Evolutionary conservation across 2,329 filamentous ascomycete species (phyloP).

Genomic region (Aspergillus texensis): DNA sequence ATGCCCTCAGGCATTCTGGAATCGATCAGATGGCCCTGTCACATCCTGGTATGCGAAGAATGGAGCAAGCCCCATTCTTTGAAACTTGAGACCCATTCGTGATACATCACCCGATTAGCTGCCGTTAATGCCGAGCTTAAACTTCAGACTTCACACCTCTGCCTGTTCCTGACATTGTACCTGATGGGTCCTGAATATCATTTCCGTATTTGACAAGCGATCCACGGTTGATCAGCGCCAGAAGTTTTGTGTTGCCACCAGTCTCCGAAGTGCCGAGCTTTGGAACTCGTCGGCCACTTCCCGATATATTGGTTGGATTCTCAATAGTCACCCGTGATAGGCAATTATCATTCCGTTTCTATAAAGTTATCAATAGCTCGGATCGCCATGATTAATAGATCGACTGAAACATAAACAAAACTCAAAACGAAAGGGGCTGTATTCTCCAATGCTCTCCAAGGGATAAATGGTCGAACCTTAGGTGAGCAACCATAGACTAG

Average conservation of each 20-base stretch:
- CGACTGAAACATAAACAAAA: background rate
- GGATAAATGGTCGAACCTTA: background rate
- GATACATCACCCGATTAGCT: slow-evolving; percentile 1
- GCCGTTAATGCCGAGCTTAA: slow-evolving; percentile 1
- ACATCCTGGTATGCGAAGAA: slow-evolving; percentile 1
- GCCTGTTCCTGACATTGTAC: slow-evolving; percentile 2
- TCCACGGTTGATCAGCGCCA: background rate
- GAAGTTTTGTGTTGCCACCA: background rate
- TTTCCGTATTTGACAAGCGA: background rate
- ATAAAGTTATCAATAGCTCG: background rate
- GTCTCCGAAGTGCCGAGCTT: background rate
- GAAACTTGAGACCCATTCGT: background rate
- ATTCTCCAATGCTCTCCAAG: background rate
- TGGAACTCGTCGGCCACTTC: background rate
- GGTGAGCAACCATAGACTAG: background rate
- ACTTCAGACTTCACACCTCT: background rate
- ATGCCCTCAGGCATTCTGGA: slow-evolving; percentile 1
- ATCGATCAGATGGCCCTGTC: background rate
- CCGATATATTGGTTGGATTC: background rate
- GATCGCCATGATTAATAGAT: background rate
- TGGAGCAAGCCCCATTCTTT: slow-evolving; percentile 1
- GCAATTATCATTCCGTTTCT: background rate
- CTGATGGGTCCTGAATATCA: slow-evolving; percentile 6
- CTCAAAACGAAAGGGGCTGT: background rate
- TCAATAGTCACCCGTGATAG: background rate